Evolutionary conservation across 2,329 filamentous ascomycete species (phyloP), one percentile per base, ranked within the genome.

Genomic region (Dactylonectria macrodidyma): DNA sequence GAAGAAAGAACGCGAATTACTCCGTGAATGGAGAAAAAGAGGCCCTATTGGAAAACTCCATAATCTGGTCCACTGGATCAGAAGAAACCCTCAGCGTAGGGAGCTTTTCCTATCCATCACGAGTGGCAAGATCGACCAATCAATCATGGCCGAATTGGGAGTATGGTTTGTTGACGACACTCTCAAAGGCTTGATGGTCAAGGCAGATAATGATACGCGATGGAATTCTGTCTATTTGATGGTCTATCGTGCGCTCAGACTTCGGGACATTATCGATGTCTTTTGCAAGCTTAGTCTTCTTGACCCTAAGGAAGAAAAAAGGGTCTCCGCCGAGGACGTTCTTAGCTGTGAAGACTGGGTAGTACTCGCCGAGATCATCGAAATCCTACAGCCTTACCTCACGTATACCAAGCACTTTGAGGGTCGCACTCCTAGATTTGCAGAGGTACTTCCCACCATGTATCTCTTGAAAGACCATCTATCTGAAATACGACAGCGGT

Each of bases 141-240:
- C 24, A 22, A 22, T 26, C 19, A 19, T 51, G 19, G 19, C 26
- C 26, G 48, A 30, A 51, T 51, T 51, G 19, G 48, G 48, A 19
- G 19, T 51, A 19, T 51, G 24, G 48, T 26, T 26, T 22, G 19
- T 51, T 30, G 19, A 22, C 48, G 24, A 51, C 48, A 30, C 26
- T 30, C 48, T 26, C 26, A 22, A 22, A 19, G 22, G 48, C 19
- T 51, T 51, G 48, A 51, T 51, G 24, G 48, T 51, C 24, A 51
- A 51, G 48, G 19, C 24, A 11, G 48, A 51, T 51, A 51, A 51
- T 22, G 48, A 30, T 51, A 51, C 48, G 22, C 24, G 48, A 51
- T 51, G 48, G 48, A 51, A 51, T 22, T 51, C 48, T 51, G 24
- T 51, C 48, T 22, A 26, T 22, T 19, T 22, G 19, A 26, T 22